Evolutionary conservation across 2,329 filamentous ascomycete genomes (phyloP), one percentile per base, ranked within the genome.

Genomic region (Geosmithia putterillii): DNA sequence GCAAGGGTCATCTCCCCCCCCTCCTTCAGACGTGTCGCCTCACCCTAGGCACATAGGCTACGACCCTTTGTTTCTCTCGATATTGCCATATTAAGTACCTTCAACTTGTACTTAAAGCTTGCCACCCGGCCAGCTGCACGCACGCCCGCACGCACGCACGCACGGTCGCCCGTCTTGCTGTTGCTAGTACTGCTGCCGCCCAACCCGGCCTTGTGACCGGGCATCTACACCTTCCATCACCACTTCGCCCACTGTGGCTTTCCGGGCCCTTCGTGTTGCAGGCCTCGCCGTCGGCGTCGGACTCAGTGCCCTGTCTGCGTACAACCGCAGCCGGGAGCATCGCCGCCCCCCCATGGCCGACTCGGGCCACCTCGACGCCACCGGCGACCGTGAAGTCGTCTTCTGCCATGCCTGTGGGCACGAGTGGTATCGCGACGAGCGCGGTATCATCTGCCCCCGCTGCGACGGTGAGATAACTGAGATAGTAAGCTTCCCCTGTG

Each of bases 391-490:
- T 49, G 85, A 94, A 57, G 76, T 90, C 50, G 81, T 95, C 44
- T 94, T 75, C 61, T 98, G 92, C 62, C 87, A 96, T 62, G 66
- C 73, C 47, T 96, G 92, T 65, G 60, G 73, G 42, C 66, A 83
- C 49, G 83, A 95, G 59, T 96, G 88, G 87, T 86, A 83, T 55
- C 70, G 77, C 46, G 76, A 86, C 46, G 74, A 83, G 49, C 70
- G 74, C 50, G 80, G 65, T 21, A 64, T 94, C 48, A 66, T 65
- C 15, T 98, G 92, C 57, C 87, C 88, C 15, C 61, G 66, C n/a
- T 98, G 92, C 58, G 58, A 71, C 4, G 79, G 79, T 34, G 86
- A 94, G 18, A 81, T 86, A 51, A 86, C 79, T 15, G 89, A 98
- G 65, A 87, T 96, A 53, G 89, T 94, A 69, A 56, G 82, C 15